Evolutionary conservation across 176 grass and related monocot genomes (phyloP), one percentile per base, ranked within the genome.

Genomic region (Oropetium thomaeum): DNA sequence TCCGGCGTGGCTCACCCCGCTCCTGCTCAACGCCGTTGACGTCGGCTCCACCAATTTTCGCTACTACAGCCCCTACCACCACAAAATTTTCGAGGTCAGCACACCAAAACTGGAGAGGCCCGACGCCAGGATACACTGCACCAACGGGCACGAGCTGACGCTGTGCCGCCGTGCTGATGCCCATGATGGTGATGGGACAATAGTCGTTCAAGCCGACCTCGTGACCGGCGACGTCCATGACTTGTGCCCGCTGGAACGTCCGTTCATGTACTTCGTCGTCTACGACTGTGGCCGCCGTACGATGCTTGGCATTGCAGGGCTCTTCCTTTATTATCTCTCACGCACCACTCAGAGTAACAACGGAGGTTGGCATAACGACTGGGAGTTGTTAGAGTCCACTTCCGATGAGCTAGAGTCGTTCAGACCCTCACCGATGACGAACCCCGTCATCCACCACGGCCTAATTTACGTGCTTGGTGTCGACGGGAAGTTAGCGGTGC

Each of bases 51-150:
- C 62, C 49, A 28, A 40, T 3, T 1, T 86, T 3, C 40, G 70
- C 0, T 86, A 80, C 77, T 86, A 86, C 40, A 69, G 62, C 26
- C 83, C 62, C 14, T 86, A 75, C 5, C 42, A 75, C 19, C 38
- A 74, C 40, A 86, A 62, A 4, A 86, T 52, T 3, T 86, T 86
- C 4, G 19, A 80, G 43, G 1, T 75, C 30, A 2, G 0, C 27
- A 0, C 7, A n/a, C n/a, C 0, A 23, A 67, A 8, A 0, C 8
- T 86, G 3, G 26, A 39, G 4, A 33, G 4, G 1, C 53, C 70
- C 4, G 20, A 26, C 7, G 69, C 70, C 39, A 69, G 16, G 17
- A 52, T 80, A 23, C 81, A 32, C 8, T 41, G 53, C 33, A 10
- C 41, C 13, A 52, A 4, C 1, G 77, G 77, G 14, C 29, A 5